Evolutionary conservation across 1,284 basidiomycete genomes (phyloP), one percentile per base, ranked within the genome.

Genomic region (Leccinum solheimii): DNA sequence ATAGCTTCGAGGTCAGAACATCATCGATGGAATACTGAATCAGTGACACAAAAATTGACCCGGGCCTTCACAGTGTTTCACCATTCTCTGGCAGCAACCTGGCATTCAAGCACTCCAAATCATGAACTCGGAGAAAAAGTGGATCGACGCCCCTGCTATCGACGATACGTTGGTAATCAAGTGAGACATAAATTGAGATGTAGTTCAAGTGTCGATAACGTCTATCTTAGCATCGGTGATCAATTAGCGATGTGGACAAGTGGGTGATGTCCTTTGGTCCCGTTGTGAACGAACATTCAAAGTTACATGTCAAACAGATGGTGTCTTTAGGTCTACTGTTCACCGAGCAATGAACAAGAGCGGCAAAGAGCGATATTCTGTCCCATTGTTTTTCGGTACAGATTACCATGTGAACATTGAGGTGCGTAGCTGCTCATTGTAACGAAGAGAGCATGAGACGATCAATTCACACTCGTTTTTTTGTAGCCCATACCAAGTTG

Each of bases 191-290:
- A 13, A 3, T 40, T 30, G 1, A 3, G 21, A 30, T 8, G 7
- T 34, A 36, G 5, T 56, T 30, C 43, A 9, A 14, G 26, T 27
- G 51, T 36, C 64, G 10, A 59, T 30, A 10, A 6, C 5, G 23
- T 40, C 4, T 26, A n/a, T 34, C 19, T 5, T 62, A 92, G 90
- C 76, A 80, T 96, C 40, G 94, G 91, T 19, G 94, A 95, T 73
- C 92, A 95, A 69, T 84, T 96, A 64, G 87, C 92, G 13, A 79
- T 91, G 30, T 94, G 93, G 91, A 94, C 94, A 21, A 95, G 92
- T 94, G 67, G 67, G 87, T 75, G 0, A 11, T 55, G 1, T 1
- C 13, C 5, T 43, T 7, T 26, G 10, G 5, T 45, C 30, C 9
- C 13, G 8, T 23, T 19, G 2, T 11, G 30, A 19, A 10, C 1